Evolutionary conservation across 768 basidiomycete genomes (phyloP).

Genomic region (Collybia sp.): DNA sequence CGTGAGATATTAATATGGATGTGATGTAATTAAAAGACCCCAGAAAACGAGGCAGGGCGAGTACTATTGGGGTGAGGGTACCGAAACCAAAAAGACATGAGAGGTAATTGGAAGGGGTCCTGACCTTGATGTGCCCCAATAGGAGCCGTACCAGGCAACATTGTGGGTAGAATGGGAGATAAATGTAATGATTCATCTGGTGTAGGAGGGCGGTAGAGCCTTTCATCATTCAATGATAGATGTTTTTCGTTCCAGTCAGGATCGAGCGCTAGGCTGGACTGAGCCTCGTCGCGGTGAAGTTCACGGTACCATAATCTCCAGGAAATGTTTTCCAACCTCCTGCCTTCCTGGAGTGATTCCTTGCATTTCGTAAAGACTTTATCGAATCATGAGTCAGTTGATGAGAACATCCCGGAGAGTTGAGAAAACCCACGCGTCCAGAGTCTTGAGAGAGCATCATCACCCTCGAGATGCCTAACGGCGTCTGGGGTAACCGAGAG

Average conservation of each 20-base stretch:
- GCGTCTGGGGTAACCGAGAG: constrained; percentile 63
- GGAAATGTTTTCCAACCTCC: constrained; percentile 78
- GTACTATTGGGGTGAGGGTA: not conserved
- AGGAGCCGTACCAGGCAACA: not conserved
- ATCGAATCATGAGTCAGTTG: constrained; percentile 2
- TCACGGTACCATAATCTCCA: constrained; percentile 84
- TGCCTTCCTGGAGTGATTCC: constrained; percentile 73
- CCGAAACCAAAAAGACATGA: not conserved
- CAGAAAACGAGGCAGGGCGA: too few relatives aligned
- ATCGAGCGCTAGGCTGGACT: too few relatives aligned
- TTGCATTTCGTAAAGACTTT: constrained; percentile 85
- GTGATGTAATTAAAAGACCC: too few relatives aligned
- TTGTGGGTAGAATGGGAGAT: constrained; percentile 4
- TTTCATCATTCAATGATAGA: constrained; percentile 1
- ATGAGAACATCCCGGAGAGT: not conserved
- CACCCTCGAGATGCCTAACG: constrained; percentile 62
- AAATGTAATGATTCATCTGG: constrained; percentile 8
- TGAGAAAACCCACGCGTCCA: constrained; percentile 54
- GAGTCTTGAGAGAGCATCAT: constrained; percentile 59
- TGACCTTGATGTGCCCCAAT: not conserved
- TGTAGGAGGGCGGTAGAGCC: constrained; percentile 12
- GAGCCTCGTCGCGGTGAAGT: constrained; percentile 15
- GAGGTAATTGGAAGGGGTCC: not conserved
- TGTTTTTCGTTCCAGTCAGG: constrained; percentile 6
- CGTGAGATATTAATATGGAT: not conserved